Evolutionary conservation across 2,329 filamentous ascomycete genomes (phyloP), one percentile per base, ranked within the genome.

Genomic region (Diaporthe caulivora): DNA sequence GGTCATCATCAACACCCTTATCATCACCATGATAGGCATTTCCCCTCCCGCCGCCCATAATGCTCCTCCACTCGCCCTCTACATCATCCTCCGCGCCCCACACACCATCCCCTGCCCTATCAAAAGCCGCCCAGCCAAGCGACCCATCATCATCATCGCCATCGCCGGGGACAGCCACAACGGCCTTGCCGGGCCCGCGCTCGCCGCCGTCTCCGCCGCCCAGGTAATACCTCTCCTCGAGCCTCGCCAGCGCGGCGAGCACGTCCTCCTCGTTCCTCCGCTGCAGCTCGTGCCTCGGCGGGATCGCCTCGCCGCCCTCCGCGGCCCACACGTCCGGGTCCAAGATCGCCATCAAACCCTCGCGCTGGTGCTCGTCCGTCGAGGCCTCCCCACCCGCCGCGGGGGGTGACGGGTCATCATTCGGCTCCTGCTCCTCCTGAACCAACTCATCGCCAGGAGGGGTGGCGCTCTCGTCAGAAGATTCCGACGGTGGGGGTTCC

Each of bases 241-340:
- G 3, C n/a, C 42, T 29, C 24, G 57, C 44, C 44, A 75, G 58
- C 18, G 47, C 74, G 31, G 53, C 49, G 4, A 75, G 67, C 15
- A 71, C 40, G 18, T 58, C 47, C 6, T 58, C 21, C 49, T 75
- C 74, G 13, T 62, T 71, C 4, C 55, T 18, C 24, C 17, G 57
- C 37, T 73, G 74, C 42, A 75, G 17, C 26, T 54, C 42, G n/a
- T 49, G 67, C 44, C 54, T 55, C 21, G 42, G 44, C 29, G 10
- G 11, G 21, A 2, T 8, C 3, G 69, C 17, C 55, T 18, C 11
- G 15, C 2, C 15, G 13, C 31, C 37, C 1, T 4, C 57, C 2
- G 18, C n/a, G 31, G 40, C 67, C 74, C 74, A 75, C 8, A 75
- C 17, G 26, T 47, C 47, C 1, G 74, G 71, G n/a, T 75, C 58